phyloP scores from a whole-genome alignment of 768 basidiomycete genomes.

The Termitomyces bulborhizus region DNA sequence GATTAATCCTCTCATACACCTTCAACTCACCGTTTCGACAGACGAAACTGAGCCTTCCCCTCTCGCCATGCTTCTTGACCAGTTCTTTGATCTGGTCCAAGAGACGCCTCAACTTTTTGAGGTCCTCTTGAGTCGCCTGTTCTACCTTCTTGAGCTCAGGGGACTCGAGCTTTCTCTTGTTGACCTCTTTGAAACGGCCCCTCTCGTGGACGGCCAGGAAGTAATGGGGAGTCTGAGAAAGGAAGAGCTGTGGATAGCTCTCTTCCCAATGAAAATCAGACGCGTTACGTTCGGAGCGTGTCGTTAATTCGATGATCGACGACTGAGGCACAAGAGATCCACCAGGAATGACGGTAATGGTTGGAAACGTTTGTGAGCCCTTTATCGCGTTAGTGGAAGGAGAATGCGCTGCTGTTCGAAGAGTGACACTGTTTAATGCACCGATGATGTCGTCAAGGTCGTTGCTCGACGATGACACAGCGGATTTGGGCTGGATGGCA shows the following conservation, averaged over 20 bases:
- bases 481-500: not conserved
- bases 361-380: constrained; percentile 8
- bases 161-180: constrained; percentile 38
- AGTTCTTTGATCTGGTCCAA: constrained; percentile 39
- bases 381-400: constrained; percentile 11
- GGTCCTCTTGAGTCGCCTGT: constrained; percentile 23
- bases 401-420: constrained; percentile 18
- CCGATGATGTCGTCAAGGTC: constrained; percentile 31
- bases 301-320: constrained; percentile 40
- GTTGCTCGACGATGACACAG: not conserved
- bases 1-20: constrained; percentile 41
- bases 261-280: constrained; percentile 48
- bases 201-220: constrained; percentile 52
- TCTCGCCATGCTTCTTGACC: constrained; percentile 45
- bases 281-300: constrained; percentile 28
- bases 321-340: constrained; percentile 33
- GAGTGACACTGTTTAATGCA: constrained; percentile 25
- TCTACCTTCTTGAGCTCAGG: constrained; percentile 27
- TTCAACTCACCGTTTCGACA: constrained; percentile 37
- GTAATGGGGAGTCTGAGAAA: constrained; percentile 61
- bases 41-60: constrained; percentile 50
- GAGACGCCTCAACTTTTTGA: constrained; percentile 33
- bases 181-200: constrained; percentile 45
- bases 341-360: constrained; percentile 17
- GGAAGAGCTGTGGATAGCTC: constrained; percentile 57